Evolutionary conservation across 1,284 basidiomycete genomes (phyloP).

Genomic region (Puccinia triticina): DNA sequence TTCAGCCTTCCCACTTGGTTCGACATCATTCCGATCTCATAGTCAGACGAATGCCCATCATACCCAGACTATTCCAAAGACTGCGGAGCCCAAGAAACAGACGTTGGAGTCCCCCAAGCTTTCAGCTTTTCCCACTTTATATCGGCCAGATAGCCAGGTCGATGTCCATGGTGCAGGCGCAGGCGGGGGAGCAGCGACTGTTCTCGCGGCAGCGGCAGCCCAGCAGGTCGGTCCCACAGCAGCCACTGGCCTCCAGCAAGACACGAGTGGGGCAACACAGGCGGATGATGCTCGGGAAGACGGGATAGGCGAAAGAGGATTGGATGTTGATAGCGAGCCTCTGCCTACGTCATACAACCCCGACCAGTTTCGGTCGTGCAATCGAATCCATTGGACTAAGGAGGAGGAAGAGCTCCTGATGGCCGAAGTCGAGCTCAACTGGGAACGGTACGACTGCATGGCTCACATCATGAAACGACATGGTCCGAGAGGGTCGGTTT

Average conservation of each 20-base stretch:
- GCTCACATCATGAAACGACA: slow-evolving; percentile 50
- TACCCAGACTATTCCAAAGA: not conserved
- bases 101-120: not conserved
- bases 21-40: not conserved
- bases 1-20: no score
- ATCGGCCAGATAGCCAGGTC: not conserved
- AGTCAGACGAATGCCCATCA: not conserved
- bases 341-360: slow-evolving; percentile 35
- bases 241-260: not conserved
- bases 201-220: slow-evolving; percentile 18
- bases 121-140: not conserved
- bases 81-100: not conserved
- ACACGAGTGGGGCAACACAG: not conserved
- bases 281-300: not conserved
- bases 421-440: slow-evolving; percentile 42
- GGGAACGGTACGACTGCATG: slow-evolving; percentile 47
- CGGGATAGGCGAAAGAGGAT: not conserved
- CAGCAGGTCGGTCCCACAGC: not conserved
- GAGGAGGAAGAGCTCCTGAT: slow-evolving; percentile 45
- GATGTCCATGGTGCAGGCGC: slow-evolving; percentile 46
- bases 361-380: slow-evolving; percentile 43
- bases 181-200: slow-evolving; percentile 44
- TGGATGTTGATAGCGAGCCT: not conserved
- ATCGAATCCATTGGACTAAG: slow-evolving; percentile 50
- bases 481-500: slow-evolving; percentile 39